Conservation (phyloP, 2,329 filamentous ascomycete species). For the Ceratocystis cacaofunesta region DNA sequence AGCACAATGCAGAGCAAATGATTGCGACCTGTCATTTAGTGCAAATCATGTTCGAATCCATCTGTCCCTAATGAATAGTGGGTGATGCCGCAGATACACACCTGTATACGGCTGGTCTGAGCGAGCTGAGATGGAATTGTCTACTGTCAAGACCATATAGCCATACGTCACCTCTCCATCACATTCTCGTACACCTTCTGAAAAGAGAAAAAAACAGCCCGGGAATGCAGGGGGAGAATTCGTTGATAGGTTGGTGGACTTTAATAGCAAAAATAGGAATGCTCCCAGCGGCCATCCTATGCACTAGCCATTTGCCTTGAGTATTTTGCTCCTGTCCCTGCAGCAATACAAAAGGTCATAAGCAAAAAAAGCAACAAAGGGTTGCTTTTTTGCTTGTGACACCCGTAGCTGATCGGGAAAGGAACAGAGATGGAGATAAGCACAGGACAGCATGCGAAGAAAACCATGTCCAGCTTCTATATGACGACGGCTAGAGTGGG, state of each 20-base stretch:
- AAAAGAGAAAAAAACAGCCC: background rate
- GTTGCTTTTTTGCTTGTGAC: background rate
- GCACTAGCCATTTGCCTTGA: background rate
- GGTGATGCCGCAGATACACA: background rate
- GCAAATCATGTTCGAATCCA: background rate
- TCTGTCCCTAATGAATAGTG: background rate
- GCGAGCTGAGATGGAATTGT: background rate
- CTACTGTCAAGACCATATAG: no score
- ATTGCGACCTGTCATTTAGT: background rate
- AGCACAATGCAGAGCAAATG: no score
- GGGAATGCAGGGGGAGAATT: background rate
- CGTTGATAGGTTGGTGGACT: background rate
- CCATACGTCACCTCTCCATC: background rate
- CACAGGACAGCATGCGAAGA: background rate
- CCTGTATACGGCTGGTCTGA: background rate
- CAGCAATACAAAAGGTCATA: background rate
- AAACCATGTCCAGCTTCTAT: background rate
- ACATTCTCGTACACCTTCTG: background rate
- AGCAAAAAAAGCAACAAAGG: background rate
- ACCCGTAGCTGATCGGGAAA: background rate
- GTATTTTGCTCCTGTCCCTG: background rate
- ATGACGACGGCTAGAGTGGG: background rate
- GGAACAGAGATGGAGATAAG: background rate
- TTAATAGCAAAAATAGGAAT: background rate
- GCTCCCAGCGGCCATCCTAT: background rate